A percentile compares a stretch with the other conserved stretches of the same genome.
Conservation (phyloP, 352 stramenopile species). For the Thalassiosira mediterranea region DNA sequence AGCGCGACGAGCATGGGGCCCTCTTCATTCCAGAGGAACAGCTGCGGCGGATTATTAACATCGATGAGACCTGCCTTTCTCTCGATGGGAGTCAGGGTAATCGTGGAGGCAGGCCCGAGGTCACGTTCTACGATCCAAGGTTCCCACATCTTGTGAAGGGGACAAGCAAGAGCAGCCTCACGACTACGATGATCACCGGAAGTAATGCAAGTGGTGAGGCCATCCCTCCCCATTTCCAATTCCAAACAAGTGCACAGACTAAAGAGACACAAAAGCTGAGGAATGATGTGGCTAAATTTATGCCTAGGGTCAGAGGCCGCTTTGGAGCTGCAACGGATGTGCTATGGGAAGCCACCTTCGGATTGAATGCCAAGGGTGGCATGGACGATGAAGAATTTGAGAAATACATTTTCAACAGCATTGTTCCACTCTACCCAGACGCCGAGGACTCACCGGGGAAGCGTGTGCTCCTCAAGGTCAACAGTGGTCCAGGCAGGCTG, state of each 20-base stretch:
- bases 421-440: slow-evolving; percentile 28
- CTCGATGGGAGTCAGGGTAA: slow-evolving; percentile 6
- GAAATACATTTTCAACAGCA: slow-evolving; percentile 16
- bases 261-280: neutral
- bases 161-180: neutral
- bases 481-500: slow-evolving; percentile 10
- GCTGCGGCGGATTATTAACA: slow-evolving; percentile 16
- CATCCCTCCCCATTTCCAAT: slow-evolving; percentile 24
- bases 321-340: slow-evolving; percentile 3
- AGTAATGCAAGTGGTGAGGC: slow-evolving; percentile 25
- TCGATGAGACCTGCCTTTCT: slow-evolving; percentile 23
- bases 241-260: slow-evolving; percentile 15
- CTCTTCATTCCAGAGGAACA: slow-evolving; percentile 1
- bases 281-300: neutral
- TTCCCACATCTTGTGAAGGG: neutral
- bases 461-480: slow-evolving; percentile 20
- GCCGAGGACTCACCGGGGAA: slow-evolving; percentile 10
- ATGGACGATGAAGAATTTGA: slow-evolving; percentile 31
- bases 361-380: slow-evolving; percentile 26
- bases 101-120: neutral
- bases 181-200: slow-evolving; percentile 19
- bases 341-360: neutral
- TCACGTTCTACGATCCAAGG: slow-evolving; percentile 4
- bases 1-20: slow-evolving; percentile 8
- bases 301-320: neutral